Evolutionary conservation across 768 basidiomycete genomes (phyloP).

Genomic region (Lactifluus rugatus): DNA sequence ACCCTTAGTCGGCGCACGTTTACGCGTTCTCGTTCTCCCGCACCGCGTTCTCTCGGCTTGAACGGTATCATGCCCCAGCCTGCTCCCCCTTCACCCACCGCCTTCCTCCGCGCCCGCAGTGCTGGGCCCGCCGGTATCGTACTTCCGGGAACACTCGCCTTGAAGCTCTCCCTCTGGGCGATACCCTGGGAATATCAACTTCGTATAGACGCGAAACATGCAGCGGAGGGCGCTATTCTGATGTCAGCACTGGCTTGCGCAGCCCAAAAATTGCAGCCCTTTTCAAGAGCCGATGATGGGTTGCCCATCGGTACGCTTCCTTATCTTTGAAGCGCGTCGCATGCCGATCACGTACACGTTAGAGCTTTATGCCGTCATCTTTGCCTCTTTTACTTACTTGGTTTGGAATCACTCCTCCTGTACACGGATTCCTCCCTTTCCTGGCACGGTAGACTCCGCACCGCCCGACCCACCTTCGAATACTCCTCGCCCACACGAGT

Average conservation of each 20-base stretch:
- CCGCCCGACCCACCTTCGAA: slow-evolving; percentile 5
- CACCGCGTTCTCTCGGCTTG: slow-evolving; percentile 28
- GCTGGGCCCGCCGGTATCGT: slow-evolving; percentile 25
- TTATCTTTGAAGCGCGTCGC: neutral
- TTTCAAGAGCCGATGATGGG: slow-evolving; percentile 3
- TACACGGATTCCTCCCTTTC: neutral
- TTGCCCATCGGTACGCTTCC: slow-evolving; percentile 14
- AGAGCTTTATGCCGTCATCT: slow-evolving; percentile 13
- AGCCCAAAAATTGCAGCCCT: slow-evolving; percentile 36
- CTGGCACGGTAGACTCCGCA: neutral
- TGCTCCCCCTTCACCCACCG: slow-evolving; percentile 33
- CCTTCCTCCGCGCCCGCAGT: slow-evolving; percentile 34
- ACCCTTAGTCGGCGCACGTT: slow-evolving; percentile 38
- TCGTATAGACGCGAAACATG: slow-evolving; percentile 50
- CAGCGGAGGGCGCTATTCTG: slow-evolving; percentile 56
- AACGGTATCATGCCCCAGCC: slow-evolving; percentile 30
- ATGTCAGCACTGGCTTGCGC: slow-evolving; percentile 53
- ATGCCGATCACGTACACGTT: slow-evolving; percentile 3
- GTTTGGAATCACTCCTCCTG: slow-evolving; percentile 16
- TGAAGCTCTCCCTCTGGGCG: slow-evolving; percentile 38
- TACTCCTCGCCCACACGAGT: slow-evolving; percentile 31
- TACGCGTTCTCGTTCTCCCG: slow-evolving; percentile 67
- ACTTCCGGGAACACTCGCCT: slow-evolving; percentile 40
- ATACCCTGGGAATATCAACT: slow-evolving; percentile 35
- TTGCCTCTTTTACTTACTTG: slow-evolving; percentile 16